These are phyloP conservation scores for Suillus tomentosus DNA, from an alignment of 768 basidiomycete species.

Conservation along the genomic window DNA sequence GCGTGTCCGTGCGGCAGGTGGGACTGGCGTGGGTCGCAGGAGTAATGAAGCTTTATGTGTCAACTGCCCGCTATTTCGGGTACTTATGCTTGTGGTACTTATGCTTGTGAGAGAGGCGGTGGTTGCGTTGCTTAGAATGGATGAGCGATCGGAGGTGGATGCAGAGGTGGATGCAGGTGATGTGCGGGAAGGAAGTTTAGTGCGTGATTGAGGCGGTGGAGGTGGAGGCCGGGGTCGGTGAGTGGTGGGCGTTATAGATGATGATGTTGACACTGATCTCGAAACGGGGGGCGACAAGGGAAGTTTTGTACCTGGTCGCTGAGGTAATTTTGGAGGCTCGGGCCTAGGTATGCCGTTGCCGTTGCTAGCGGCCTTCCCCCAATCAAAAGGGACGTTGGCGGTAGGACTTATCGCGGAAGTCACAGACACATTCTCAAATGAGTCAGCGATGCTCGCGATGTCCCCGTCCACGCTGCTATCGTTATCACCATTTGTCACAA, in stretches of 20 bases:
- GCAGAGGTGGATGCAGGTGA: conserved; percentile 40
- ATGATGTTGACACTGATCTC: conserved; percentile 38
- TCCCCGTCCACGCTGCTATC: conserved; percentile 44
- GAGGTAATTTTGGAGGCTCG: conserved; percentile 50
- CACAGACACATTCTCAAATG: conserved; percentile 69
- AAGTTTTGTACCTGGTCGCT: conserved; percentile 39
- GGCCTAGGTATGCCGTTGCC: conserved; percentile 30
- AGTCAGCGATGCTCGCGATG: conserved; percentile 62
- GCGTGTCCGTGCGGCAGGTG: conserved; percentile 59
- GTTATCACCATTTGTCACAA: conserved; percentile 45
- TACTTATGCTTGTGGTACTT: conserved; percentile 23
- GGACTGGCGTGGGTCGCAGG: conserved; percentile 65
- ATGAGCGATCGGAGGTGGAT: conserved; percentile 63
- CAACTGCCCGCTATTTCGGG: conserved; percentile 31
- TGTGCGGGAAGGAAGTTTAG: conserved; percentile 34
- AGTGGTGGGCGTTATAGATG: conserved; percentile 38
- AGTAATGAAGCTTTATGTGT: conserved; percentile 33
- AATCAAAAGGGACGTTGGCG: conserved; percentile 48
- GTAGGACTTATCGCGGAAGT: conserved; percentile 56
- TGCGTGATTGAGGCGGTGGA: conserved; percentile 33
- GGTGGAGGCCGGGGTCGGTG: conserved; percentile 46
- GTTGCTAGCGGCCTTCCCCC: conserved; percentile 47
- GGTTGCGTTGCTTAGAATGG: conserved; percentile 53
- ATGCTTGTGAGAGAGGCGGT: conserved; percentile 41
- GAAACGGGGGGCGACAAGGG: conserved; percentile 30